Evolutionary conservation across 106 monocot species (phyloP), one percentile per base, ranked within the genome.

Genomic region (Phalaenopsis equestris): DNA sequence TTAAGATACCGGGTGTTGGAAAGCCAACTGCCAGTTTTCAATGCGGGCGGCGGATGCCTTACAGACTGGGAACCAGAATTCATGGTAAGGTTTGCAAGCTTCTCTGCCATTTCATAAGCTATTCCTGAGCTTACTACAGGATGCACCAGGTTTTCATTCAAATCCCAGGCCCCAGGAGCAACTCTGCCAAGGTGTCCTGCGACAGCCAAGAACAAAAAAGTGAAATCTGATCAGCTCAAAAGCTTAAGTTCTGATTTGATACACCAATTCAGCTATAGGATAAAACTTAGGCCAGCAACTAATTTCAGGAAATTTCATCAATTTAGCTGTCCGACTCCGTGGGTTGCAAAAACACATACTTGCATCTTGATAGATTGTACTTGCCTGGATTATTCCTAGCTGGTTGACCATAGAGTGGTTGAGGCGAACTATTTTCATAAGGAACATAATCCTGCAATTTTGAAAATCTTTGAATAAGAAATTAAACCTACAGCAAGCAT

Each of bases 1-100:
- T 46, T 80, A 23, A 80, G 45, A 6, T 78, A 64, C 38, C 79
- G 76, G 4, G 86, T 46, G 14, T 84, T 79, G 75, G 78, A 77
- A 42, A 86, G 86, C 85, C 86, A 93, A 1, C 90, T 90, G 15
- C 94, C 91, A 72, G 91, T 90, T 74, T 90, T 95, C 90, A 91
- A 83, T 5, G 84, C 41, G n/a, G 86, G 73, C 1, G 84, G 77
- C 1, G 86, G 80, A 11, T 80, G 48, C 39, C 41, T 76, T 67
- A 11, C 48, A 5, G 76, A 78, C 38, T 43, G 84, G 18, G 55
- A 23, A 12, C 77, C 79, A n/a, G 90, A 83, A 47, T 48, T 86
- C 24, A 92, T 4, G 0, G 83, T 81, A 42, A 74, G 74, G 43
- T 45, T 43, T 74, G 41, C 74, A 42, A 76, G 76, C 76, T 49